Percentiles rank a stretch among this genome's conserved stretches.
Conservation (phyloP, 495 filamentous ascomycete species). For the Penicillium fimorum region DNA sequence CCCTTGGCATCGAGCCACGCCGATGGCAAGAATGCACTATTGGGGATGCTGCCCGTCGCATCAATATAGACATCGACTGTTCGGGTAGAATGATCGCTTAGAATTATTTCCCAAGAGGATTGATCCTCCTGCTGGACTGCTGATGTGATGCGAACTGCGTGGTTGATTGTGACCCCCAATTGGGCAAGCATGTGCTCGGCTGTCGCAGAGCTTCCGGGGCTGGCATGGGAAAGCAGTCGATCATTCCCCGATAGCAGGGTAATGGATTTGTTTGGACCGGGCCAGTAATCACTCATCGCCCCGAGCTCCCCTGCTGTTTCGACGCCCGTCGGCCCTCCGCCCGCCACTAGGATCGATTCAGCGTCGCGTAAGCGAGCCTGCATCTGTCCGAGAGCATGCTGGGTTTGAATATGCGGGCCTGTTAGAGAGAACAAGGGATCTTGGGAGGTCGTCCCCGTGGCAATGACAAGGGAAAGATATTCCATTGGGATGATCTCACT, state of each 20-base stretch:
- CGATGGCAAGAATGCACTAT: neutral
- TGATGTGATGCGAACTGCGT: neutral
- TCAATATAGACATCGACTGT: constrained; percentile 1
- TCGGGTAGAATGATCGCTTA: neutral
- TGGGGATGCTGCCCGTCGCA: neutral
- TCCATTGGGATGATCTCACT: neutral
- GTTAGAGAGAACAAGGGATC: neutral
- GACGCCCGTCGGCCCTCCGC: neutral
- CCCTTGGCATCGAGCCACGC: constrained; percentile 2
- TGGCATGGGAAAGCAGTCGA: neutral
- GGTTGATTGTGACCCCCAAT: neutral
- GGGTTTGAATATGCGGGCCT: neutral
- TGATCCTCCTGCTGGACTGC: neutral
- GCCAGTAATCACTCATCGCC: neutral
- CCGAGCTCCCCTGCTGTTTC: constrained; percentile 1
- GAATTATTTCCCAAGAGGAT: neutral
- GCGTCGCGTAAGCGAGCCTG: neutral
- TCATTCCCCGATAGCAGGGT: neutral
- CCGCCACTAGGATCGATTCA: neutral
- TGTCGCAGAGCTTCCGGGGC: neutral
- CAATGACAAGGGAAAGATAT: neutral
- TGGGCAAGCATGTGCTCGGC: neutral
- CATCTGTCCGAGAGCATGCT: neutral
- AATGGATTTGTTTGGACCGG: neutral
- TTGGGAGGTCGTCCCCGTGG: neutral